Evolutionary conservation across 805 yeast genomes (phyloP), one percentile per base, ranked within the genome.

Genomic region (Cyberlindnera euphorbiiphila): DNA sequence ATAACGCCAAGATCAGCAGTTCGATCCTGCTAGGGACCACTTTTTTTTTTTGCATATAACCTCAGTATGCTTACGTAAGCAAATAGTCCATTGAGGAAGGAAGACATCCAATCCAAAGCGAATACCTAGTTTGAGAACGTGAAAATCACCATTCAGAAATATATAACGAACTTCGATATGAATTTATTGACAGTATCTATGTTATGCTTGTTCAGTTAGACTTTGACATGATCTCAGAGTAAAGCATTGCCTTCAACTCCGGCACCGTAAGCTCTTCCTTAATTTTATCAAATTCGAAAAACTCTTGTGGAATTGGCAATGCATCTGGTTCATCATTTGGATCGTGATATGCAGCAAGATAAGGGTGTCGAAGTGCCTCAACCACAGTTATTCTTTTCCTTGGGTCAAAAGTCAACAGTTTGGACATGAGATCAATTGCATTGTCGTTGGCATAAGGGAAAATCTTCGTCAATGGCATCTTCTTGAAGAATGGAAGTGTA

Each of bases 241-340:
- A 85, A 36, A 89, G 69, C 73, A 87, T 64, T 39, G 70, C 70
- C 60, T 88, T 87, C 56, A 93, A 69, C 56, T 91, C 95, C 32
- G 74, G 76, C 19, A 85, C 69, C 10, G 81, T 73, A 42, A 91
- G 69, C 39, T 81, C 84, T 49, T 88, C 94, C 59, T 89, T 89
- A 43, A 74, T 69, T 50, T 76, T 74, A 60, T 93, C 98, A 53
- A 93, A 93, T 44, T 84, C 89, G 53, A 93, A 91, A 59, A 91
- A 88, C 49, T 83, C 88, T 27, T 79, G 78, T 0, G 94, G 89
- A 16, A 93, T 81, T 33, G 88, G 85, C 14, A 78, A 76, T 24
- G 93, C 88, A 25, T 69, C 70, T 0, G 98, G 98, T 62, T 91
- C 98, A 59, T 91, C 98, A 37, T 75, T 77, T 4, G 96, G 95